Conservation (phyloP, 345 rosid species). For the Syzygium aqueum region DNA sequence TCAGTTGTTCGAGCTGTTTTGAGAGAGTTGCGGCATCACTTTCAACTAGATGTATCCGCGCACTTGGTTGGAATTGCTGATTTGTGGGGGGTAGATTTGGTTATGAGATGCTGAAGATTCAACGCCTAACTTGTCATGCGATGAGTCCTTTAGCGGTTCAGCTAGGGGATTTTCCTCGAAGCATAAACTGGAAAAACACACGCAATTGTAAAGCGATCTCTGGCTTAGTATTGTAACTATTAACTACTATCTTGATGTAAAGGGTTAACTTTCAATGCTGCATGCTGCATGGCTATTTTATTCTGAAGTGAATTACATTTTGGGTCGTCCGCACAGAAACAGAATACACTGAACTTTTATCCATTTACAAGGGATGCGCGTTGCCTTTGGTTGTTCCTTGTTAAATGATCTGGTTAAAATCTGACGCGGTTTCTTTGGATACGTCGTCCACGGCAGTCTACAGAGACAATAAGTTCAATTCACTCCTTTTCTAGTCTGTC, state of each 20-base stretch:
- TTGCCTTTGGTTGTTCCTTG: background rate
- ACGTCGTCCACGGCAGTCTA: background rate
- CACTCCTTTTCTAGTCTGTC: background rate
- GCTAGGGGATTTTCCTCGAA: background rate
- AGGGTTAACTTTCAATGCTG: background rate
- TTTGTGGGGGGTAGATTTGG: no score
- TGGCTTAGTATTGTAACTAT: background rate
- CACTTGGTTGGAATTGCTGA: background rate
- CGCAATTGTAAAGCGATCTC: background rate
- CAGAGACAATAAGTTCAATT: background rate
- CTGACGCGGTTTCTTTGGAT: background rate
- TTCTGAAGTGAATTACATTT: background rate
- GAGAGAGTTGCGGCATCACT: background rate
- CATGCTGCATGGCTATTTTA: background rate
- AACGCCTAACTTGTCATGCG: background rate
- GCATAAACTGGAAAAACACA: background rate
- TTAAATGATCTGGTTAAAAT: background rate
- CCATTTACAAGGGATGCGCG: background rate
- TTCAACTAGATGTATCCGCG: background rate
- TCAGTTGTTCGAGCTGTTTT: no score
- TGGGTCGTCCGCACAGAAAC: background rate
- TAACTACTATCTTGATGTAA: background rate
- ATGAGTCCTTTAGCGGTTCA: background rate
- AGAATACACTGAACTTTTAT: background rate
- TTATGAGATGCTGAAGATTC: no score